phyloP scores from a whole-genome alignment of 306 rosid species.

The Trichosanthes cucumerina region DNA sequence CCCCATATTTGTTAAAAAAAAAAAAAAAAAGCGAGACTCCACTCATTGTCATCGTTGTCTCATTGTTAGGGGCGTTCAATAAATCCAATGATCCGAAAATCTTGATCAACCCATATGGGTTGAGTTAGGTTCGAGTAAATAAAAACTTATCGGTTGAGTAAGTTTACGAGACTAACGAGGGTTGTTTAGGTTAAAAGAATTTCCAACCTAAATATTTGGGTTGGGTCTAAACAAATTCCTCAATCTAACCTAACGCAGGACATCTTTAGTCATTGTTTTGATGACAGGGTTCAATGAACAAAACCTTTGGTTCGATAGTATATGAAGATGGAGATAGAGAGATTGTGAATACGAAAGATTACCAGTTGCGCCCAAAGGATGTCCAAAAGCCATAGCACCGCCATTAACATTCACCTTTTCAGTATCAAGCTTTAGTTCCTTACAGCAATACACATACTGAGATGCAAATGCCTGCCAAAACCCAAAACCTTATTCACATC shows the following conservation, averaged over 20 bases:
- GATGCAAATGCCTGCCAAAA: slow-evolving; percentile 80
- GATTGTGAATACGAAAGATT: neutral
- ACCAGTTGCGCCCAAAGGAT: slow-evolving; percentile 96
- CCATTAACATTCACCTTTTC: slow-evolving; percentile 76
- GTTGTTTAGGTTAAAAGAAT: neutral
- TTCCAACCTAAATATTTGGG: no score
- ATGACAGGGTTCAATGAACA: neutral
- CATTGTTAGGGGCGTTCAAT: neutral
- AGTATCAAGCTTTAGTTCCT: slow-evolving; percentile 74
- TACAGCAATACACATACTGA: slow-evolving; percentile 65
- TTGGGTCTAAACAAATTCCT: neutral
- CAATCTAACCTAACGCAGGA: neutral
- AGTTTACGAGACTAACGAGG: no score
- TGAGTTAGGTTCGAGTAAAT: neutral
- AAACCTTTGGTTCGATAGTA: neutral
- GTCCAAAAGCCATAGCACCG: slow-evolving; percentile 91
- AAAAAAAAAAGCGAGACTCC: no score
- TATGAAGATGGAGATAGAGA: neutral
- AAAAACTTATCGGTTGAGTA: neutral
- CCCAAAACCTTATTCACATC: neutral
- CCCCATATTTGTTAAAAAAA: no score
- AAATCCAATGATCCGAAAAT: neutral
- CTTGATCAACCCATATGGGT: neutral
- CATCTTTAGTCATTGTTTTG: neutral
- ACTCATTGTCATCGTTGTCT: neutral